Base-by-base conservation (phyloP, 106 monocot species). In the Dendrobium nobile region DNA sequence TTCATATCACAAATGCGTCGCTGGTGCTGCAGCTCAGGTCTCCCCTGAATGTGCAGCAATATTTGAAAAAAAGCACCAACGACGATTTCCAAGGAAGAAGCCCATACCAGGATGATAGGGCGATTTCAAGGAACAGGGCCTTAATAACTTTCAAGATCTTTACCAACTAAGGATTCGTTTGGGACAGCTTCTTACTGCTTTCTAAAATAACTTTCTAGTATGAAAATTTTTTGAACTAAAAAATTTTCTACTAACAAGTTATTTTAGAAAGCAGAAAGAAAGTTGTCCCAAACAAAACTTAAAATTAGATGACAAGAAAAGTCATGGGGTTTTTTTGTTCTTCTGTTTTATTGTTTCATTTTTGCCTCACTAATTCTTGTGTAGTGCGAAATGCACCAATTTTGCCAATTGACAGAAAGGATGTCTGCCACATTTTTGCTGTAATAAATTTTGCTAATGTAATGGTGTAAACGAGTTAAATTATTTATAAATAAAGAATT, bases 1-100 rank as follows among this genome's bases (percentile, higher is more conserved):
- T 56, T 95, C 95, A 54, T 95, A 90, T 40, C 80, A 68, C 40
- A 95, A 95, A 24, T 95, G 95, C 77, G 85, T 95, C 9, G 48
- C 76, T 64, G 95, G 87, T 19, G 92, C 91, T 15, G 89, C 89
- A 28, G 55, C 73, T 8, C 40, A 47, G 6, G 61, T 87, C n/a
- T 92, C 91, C n/a, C 64, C 79, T 2, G 79, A 85, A 54, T 78
- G 85, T 22, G 48, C 65, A 47, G 47, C 17, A 17, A 65, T 43
- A 15, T 67, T 70, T 17, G 47, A 42, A 9, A 67, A 70, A 24
- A 67, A 18, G 45, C 18, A 40, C 45, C 10, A 76, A 15, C 9
- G 76, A 19, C 20, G 48, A 27, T 27, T 26, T 48, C 76, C 27
- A 41, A 76, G 27, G 27, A 24, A 10, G 27, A 48, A 4, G 44